Conservation (phyloP, 805 yeast genomes). For the Zygosaccharomyces pseudorouxii region DNA sequence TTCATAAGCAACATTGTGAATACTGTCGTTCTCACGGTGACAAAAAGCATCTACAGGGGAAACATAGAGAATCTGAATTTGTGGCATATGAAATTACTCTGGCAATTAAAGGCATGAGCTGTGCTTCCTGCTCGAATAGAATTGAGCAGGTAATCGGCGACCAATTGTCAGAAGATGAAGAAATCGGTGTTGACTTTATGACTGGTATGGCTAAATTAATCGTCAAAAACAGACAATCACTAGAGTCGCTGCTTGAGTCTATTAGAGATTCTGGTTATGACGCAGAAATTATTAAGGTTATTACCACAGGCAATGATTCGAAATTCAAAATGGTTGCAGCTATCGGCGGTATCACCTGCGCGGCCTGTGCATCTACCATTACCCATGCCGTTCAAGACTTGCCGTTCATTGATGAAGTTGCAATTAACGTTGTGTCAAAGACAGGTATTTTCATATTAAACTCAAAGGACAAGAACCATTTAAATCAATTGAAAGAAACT, state of each 20-base stretch:
- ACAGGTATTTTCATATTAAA: constrained; percentile 58
- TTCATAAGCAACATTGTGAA: constrained; percentile 42
- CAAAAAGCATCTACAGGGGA: not conserved
- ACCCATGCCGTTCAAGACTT: constrained; percentile 42
- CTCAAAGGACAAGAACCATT: constrained; percentile 34
- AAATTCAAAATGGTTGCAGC: constrained; percentile 53
- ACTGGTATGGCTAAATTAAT: constrained; percentile 51
- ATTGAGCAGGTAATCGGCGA: constrained; percentile 42
- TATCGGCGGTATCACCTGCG: constrained; percentile 72
- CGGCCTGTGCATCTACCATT: constrained; percentile 62
- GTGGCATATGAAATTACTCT: constrained; percentile 45
- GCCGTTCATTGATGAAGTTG: constrained; percentile 49
- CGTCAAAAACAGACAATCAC: constrained; percentile 47
- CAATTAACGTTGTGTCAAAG: constrained; percentile 56
- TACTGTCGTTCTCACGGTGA: constrained; percentile 35
- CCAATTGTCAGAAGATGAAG: constrained; percentile 24
- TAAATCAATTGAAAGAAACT: constrained; percentile 43
- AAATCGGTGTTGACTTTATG: constrained; percentile 48
- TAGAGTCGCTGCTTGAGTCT: constrained; percentile 42
- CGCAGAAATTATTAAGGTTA: constrained; percentile 51
- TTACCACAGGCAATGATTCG: constrained; percentile 50
- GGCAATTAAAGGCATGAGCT: constrained; percentile 63
- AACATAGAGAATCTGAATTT: not conserved
- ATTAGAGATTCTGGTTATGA: constrained; percentile 47
- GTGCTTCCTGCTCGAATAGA: constrained; percentile 54